These are phyloP conservation scores for Coemansia sp. DNA, from an alignment of 192 early-diverging fungal species.

Conservation along the genomic window DNA sequence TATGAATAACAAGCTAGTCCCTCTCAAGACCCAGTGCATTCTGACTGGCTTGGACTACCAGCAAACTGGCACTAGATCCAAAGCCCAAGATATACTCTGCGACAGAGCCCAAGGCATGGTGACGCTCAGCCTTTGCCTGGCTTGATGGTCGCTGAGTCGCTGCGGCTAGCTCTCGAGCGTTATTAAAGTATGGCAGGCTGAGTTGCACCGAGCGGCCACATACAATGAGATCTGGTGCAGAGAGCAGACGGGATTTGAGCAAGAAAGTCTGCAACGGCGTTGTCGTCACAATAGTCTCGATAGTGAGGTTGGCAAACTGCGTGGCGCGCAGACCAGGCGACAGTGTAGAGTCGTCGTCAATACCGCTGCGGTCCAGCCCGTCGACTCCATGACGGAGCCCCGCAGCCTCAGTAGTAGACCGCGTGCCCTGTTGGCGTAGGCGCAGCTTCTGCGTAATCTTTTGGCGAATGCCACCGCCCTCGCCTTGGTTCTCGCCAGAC, in stretches of 20 bases:
- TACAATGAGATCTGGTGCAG: constrained; percentile 30
- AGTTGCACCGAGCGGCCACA: constrained; percentile 41
- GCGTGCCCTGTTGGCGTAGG: constrained; percentile 25
- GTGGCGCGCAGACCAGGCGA: constrained; percentile 30
- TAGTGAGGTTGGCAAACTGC: constrained; percentile 34
- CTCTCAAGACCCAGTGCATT: constrained; percentile 7
- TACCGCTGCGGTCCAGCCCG: neutral
- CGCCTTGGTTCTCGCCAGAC: neutral
- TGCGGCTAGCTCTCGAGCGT: constrained; percentile 25
- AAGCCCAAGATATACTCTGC: constrained; percentile 49
- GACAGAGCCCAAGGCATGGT: constrained; percentile 45
- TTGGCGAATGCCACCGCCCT: constrained; percentile 20
- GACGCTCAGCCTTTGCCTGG: constrained; percentile 31
- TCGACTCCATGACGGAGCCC: constrained; percentile 5
- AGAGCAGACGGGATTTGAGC: constrained; percentile 30
- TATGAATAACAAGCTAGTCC: constrained; percentile 1
- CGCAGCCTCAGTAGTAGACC: constrained; percentile 5
- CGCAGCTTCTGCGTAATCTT: constrained; percentile 40
- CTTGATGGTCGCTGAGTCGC: constrained; percentile 20
- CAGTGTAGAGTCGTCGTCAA: constrained; percentile 1
- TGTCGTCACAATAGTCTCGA: constrained; percentile 42
- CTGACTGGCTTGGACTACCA: constrained; percentile 53
- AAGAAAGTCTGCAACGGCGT: constrained; percentile 51
- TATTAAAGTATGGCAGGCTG: constrained; percentile 34
- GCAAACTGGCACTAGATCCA: constrained; percentile 53